Evolutionary conservation across 805 yeast genomes (phyloP).

Genomic region (Saccharomycopsis capsularis): DNA sequence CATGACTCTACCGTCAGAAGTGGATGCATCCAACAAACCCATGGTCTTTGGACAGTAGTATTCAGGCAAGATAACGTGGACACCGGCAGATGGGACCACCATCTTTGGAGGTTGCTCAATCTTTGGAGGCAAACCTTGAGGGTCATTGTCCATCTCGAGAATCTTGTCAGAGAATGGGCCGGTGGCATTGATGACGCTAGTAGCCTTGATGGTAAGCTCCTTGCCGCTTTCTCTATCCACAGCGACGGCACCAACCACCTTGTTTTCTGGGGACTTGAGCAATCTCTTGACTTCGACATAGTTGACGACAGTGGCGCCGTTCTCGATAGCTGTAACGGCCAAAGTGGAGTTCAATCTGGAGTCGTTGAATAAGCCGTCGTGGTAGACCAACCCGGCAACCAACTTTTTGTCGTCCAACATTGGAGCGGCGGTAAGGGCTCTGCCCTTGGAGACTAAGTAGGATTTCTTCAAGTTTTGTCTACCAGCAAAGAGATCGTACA

Average conservation of each 20-base stretch:
- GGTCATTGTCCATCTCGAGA: constrained; percentile 77
- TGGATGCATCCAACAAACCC: constrained; percentile 87
- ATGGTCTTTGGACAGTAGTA: constrained; percentile 81
- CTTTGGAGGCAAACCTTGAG: constrained; percentile 56
- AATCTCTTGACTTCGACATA: constrained; percentile 77
- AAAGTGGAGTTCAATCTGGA: constrained; percentile 82
- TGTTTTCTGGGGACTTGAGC: constrained; percentile 51
- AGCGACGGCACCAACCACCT: constrained; percentile 71
- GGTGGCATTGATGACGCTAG: constrained; percentile 81
- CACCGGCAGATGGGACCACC: constrained; percentile 94
- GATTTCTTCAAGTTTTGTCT: constrained; percentile 74
- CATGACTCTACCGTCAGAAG: constrained; percentile 94
- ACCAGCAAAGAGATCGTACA: constrained; percentile 92
- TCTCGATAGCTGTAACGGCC: constrained; percentile 76
- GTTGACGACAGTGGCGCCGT: constrained; percentile 86
- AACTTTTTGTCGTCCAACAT: constrained; percentile 72
- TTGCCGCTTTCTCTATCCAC: constrained; percentile 64
- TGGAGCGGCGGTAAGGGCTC: constrained; percentile 72
- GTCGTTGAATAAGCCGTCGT: constrained; percentile 92
- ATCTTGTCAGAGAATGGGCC: constrained; percentile 87
- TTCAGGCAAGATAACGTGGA: constrained; percentile 86
- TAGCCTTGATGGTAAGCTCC: constrained; percentile 55
- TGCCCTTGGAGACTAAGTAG: constrained; percentile 59
- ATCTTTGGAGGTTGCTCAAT: constrained; percentile 51
- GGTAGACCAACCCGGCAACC: constrained; percentile 89